Conservation (phyloP, 768 basidiomycete genomes). For the Suillus subaureus region DNA sequence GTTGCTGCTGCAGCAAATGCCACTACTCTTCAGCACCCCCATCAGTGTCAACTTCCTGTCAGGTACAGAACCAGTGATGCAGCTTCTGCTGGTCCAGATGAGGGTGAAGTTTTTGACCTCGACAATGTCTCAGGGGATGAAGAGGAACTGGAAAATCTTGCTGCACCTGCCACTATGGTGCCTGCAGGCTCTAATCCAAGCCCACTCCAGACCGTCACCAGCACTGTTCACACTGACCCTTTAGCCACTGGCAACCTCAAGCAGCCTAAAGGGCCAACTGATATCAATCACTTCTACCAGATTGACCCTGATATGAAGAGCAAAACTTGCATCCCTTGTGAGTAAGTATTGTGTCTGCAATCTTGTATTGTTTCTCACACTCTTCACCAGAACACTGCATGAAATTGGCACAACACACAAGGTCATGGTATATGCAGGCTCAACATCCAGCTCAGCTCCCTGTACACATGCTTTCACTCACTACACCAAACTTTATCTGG, state of each 20-base stretch:
- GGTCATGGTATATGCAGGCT: not conserved
- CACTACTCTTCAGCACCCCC: not conserved
- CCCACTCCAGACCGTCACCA: not conserved
- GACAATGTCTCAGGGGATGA: not conserved
- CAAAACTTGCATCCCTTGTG: not conserved
- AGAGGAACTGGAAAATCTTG: not conserved
- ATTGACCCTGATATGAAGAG: not conserved
- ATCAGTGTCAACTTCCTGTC: not conserved
- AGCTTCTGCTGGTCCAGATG: not conserved
- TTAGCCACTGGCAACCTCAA: not conserved
- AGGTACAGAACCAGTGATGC: not conserved
- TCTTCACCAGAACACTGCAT: not conserved
- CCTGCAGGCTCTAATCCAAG: not conserved
- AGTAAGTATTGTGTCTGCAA: not conserved
- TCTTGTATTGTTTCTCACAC: not conserved
- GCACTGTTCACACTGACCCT: not conserved
- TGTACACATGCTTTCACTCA: not conserved
- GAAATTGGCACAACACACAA: not conserved
- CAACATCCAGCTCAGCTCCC: not conserved
- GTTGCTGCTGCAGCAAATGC: not conserved
- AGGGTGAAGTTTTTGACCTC: not conserved
- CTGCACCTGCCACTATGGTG: not conserved
- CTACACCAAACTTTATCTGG: not conserved
- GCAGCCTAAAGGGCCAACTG: not conserved
- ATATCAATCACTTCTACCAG: not conserved